Base-by-base conservation (phyloP, 805 yeast genomes). In the Wickerhamiella sorbophila region DNA sequence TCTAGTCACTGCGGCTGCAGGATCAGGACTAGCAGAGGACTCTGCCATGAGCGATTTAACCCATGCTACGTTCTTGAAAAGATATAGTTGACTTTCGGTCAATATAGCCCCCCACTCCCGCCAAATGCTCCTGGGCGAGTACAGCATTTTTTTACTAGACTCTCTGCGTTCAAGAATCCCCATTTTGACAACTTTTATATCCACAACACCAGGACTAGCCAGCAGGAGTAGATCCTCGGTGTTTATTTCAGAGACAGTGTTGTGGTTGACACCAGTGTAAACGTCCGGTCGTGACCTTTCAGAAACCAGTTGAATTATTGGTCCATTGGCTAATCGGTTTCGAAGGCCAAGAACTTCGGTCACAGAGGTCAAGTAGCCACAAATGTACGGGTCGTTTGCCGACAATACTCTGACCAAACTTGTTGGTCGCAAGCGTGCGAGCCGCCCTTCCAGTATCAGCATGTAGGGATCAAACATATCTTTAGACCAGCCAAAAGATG, bases 91-190 rank as follows among this genome's bases (percentile, higher is more conserved):
- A 5, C 67, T 59, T 9, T 61, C 56, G 2, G 70, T 66, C 29
- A 65, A 51, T 10, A 65, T 50, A 1, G 61, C 66, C 8, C 70
- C 70, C 64, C 66, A 64, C 37, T 62, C 64, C 18, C 58, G 54
- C 65, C 64, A 61, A 6, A 51, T 48, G 4, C 50, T 51, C 40
- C 51, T 56, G 18, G 40, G 34, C n/a, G 55, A 53, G 18, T 52
- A 55, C 16, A 52, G 38, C 48, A 52, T 48, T 35, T 58, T 52
- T 44, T 56, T 59, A 21, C 49, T 51, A 10, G 46, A 31, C 45
- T 65, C 69, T 9, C 59, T 53, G 10, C 64, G 48, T 19, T 48
- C 51, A 5, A 65, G 42, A 9, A 61, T 44, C 1, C 70, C 70
- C 15, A 62, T 50, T 42, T 64, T 65, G 40, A 62, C 57, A 6